Base-by-base conservation (phyloP, 306 rosid genomes). In the Spatholobus suberectus region DNA sequence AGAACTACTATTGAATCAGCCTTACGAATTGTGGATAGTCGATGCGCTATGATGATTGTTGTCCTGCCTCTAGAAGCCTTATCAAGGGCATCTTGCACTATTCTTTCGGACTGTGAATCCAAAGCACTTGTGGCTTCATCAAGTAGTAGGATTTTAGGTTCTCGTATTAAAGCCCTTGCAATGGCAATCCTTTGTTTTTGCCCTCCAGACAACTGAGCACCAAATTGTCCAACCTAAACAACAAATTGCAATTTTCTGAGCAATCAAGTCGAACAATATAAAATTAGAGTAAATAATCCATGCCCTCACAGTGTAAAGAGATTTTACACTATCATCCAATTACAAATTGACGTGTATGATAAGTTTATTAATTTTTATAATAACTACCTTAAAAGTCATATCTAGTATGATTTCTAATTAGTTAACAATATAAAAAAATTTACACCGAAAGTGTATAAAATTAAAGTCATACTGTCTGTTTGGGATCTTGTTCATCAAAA, bases 81-180 rank as follows among this genome's bases (percentile, higher is more conserved):
- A 85, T 93, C 97, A 29, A 93, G 76, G 15, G 98, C 97, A 38
- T 91, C 90, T 69, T 92, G 96, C 51, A 94, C 94, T 32, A 78
- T 23, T 69, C 83, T 89, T 78, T 95, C 97, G 47, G 98, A 93
- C 10, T 84, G 89, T 79, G 95, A 88, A 89, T 94, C 98, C 80
- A 93, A 85, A 72, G 97, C 97, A 86, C 97, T 94, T 2, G 97
- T 94, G 21, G 97, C 98, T 90, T 94, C 98, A 87, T 93, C 98
- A 18, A 94, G 92, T 20, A 94, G 83, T 9, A 94, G 87, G 63
- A 92, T 91, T 88, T 83, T 91, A 1, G 97, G 97, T 67, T 95
- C 89, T 80, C 97, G 76, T 78, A 95, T 73, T 34, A 90, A 46
- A 20, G 97, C 97, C 70, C 97, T 95, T 69, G 98, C 98, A 66